These are phyloP conservation scores for Chrysoporthe puriensis DNA, from an alignment of 2,329 filamentous ascomycete species.

Conservation along the genomic window DNA sequence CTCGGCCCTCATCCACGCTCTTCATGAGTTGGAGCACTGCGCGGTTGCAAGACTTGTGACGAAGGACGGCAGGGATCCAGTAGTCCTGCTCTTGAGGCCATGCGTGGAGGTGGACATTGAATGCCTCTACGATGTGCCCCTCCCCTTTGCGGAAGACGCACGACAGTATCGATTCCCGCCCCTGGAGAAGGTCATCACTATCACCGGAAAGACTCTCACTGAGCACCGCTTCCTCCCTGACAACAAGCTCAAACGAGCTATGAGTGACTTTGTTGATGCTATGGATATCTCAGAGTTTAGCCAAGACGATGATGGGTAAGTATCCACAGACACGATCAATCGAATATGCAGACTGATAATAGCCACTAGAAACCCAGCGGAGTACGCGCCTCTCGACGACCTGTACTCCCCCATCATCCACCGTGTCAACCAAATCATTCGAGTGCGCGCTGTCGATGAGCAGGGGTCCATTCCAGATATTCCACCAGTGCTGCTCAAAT, in stretches of 20 bases:
- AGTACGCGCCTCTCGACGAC: conserved; percentile 80
- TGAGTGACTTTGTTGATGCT: conserved; percentile 88
- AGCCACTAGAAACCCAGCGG: conserved; percentile 45
- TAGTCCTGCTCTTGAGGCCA: conserved; percentile 78
- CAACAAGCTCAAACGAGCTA: conserved; percentile 73
- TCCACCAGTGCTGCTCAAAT: conserved; percentile 69
- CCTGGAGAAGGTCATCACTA: conserved; percentile 81
- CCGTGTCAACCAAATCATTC: conserved; percentile 83
- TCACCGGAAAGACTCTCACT: conserved; percentile 79
- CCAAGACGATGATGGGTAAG: conserved; percentile 75
- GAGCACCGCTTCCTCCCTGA: conserved; percentile 84
- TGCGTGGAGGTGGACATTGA: conserved; percentile 79
- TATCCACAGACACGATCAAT: conserved; percentile 6
- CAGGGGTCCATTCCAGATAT: conserved; percentile 64
- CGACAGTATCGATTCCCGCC: conserved; percentile 90
- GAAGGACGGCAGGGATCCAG: conserved; percentile 81
- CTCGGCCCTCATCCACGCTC: conserved; percentile 85
- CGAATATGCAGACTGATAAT: background rate
- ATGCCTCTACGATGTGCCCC: conserved; percentile 83
- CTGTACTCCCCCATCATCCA: conserved; percentile 86
- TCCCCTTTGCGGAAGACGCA: conserved; percentile 93
- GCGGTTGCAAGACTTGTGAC: conserved; percentile 83
- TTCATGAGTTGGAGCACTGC: conserved; percentile 83
- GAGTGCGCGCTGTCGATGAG: conserved; percentile 77
- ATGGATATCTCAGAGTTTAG: conserved; percentile 83